These are phyloP conservation scores for Phaffia rhodozyma DNA, from an alignment of 1,284 basidiomycete species.

Conservation along the genomic window DNA sequence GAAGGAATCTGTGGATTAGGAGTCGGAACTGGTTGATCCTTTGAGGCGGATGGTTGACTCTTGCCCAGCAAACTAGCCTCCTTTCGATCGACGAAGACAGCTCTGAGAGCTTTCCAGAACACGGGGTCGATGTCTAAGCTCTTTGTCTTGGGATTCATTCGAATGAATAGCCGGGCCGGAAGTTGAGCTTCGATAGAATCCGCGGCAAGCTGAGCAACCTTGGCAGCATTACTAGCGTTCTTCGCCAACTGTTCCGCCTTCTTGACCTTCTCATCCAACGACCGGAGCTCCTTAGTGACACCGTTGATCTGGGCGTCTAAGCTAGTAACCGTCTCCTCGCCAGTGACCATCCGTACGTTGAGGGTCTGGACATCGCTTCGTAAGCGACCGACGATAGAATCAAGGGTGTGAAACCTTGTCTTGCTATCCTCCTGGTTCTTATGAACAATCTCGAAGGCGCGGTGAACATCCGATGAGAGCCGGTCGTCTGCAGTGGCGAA, in stretches of 20 bases:
- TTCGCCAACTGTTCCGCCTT: conserved; percentile 49
- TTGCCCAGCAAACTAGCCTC: conserved; percentile 17
- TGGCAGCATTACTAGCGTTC: conserved; percentile 29
- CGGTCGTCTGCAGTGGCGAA: neutral
- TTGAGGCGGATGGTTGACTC: neutral
- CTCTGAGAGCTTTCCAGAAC: conserved; percentile 39
- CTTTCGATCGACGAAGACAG: conserved; percentile 31
- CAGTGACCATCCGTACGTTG: conserved; percentile 18
- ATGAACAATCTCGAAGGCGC: neutral
- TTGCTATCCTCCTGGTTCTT: neutral
- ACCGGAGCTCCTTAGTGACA: conserved; percentile 43
- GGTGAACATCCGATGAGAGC: conserved; percentile 4
- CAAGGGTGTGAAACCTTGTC: conserved; percentile 13
- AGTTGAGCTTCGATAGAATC: conserved; percentile 34
- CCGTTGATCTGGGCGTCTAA: conserved; percentile 23
- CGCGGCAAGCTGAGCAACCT: conserved; percentile 22
- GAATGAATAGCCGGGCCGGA: conserved; percentile 36
- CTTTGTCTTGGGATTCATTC: conserved; percentile 28
- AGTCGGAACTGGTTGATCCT: conserved; percentile 5
- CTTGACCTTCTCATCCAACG: conserved; percentile 51
- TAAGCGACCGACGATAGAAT: conserved; percentile 14
- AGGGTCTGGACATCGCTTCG: conserved; percentile 16
- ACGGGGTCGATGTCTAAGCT: conserved; percentile 36
- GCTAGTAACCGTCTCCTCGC: neutral
- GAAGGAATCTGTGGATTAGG: conserved; percentile 6